Evolutionary conservation across 371 early-diverging fungal genomes (phyloP), one percentile per base, ranked within the genome.

Genomic region (Fennellomyces sp.): DNA sequence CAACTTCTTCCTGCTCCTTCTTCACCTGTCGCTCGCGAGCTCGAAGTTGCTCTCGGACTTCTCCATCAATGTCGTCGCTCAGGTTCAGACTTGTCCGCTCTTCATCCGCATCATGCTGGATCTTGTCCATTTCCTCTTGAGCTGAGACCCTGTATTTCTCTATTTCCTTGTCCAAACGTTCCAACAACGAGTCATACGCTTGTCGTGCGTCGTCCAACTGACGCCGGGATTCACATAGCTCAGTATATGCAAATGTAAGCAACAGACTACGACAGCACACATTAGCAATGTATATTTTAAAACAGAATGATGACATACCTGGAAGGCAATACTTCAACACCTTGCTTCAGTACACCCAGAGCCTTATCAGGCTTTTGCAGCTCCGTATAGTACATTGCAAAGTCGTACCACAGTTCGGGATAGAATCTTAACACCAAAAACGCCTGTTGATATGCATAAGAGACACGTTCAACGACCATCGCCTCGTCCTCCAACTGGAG

Each of bases 371-470:
- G 61, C 41, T 88, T 88, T 15, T 81, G 90, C 27, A 76, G 73
- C 39, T 92, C 88, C 5, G 68, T 64, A 56, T 91, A 78, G 66
- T 93, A 96, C 23, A 68, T 78, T 7, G 94, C 91, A 66, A 61
- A 83, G 38, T 70, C 65, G 38, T 75, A 73, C 96, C 95, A 97
- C 5, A 97, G 70, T 65, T 97, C 96, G 0, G 97, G 97, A 65
- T 90, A 97, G 56, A 87, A 87, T 30, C 95, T 73, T 67, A 97
- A 75, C 36, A 81, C 84, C 64, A 92, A 70, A 56, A 95, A 83
- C 0, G 95, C 93, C 61, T 93, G 93, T 66, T 91, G 91, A 65
- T 94, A 98, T 0, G 90, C 91, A 70, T 91, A 94, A 1, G 85
- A 70, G 2, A 97, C 89, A 17, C 98, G 87, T 11, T 88, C 83